Base-by-base conservation (phyloP, 225 moss, liverwort and hornwort genomes). In the Climacium dendroides region DNA sequence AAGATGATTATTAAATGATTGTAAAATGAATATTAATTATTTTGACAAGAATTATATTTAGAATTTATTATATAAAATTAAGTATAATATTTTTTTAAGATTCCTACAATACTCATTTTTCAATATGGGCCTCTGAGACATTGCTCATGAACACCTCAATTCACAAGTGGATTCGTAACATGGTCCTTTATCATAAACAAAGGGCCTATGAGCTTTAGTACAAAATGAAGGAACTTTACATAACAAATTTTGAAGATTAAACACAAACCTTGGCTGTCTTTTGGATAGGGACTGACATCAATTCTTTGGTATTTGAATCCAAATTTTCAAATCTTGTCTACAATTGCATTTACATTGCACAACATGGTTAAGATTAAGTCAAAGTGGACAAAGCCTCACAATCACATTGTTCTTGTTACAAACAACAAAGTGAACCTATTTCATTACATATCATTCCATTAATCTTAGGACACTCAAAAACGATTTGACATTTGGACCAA, bases 161-260 rank as follows among this genome's bases (percentile, higher is more conserved):
- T 16, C 10, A 3, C 10, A 28, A 1, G 3, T 48, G 11, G 12
- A 74, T 11, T 18, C 0, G 0, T 32, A 3, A 48, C 12, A 48
- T 48, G 2, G 32, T 32, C 32, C 13, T 65, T 50, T 14, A 14
- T 6, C 14, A 50, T 14, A 50, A 10, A 47, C 1, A 0, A 45
- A 73, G 8, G 14, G 1, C 25, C 15, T 1, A 28, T 6, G 3
- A 10, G 6, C 10, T 43, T 28, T 3, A 28, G 0, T 6, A 28
- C 8, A 26, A 19, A 65, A 19, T 0, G 1, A 23, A 69, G 4
- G 37, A 67, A 37, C 22, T 67, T n/a, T 7, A 37, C 23, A 39
- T 67, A 39, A 24, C 39, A 70, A 41, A 14, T 24, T 39, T 15
- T 14, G 13, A 70, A 70, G 13, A 24, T 13, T 1, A 1, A 69